Percentiles rank a stretch among this genome's conserved stretches.
Evolutionary conservation across 2,329 filamentous ascomycete species (phyloP).

Genomic region (Ilyonectria destructans): DNA sequence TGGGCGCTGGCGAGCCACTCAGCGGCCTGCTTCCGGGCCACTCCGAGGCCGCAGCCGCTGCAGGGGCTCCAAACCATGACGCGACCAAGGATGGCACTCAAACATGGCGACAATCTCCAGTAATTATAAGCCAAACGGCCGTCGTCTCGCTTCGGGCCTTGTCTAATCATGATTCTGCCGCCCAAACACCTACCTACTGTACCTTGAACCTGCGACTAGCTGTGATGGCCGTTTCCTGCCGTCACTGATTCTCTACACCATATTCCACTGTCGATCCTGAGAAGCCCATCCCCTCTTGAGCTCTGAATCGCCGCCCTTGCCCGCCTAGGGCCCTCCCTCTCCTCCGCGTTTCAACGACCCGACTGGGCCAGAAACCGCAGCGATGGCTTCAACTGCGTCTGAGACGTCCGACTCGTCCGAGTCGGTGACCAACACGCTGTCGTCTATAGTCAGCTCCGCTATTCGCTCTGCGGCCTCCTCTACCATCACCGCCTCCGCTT

Average conservation of each 20-base stretch:
- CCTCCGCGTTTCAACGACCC: constrained; percentile 8
- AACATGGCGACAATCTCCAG: constrained; percentile 33
- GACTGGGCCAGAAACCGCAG: constrained; percentile 5
- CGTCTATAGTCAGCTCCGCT: constrained; percentile 37
- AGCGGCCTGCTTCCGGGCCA: constrained; percentile 1
- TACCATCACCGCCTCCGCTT: constrained; percentile 32
- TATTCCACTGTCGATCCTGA: constrained; percentile 15
- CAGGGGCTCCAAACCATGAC: constrained; percentile 43
- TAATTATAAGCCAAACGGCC: constrained; percentile 42
- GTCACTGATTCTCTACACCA: constrained; percentile 27
- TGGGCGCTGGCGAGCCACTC: constrained; percentile 14
- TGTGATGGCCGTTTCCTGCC: constrained; percentile 26
- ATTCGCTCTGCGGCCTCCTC: constrained; percentile 35
- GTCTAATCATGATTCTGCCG: constrained; percentile 14
- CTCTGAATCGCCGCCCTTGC: constrained; percentile 20
- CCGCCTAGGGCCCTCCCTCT: constrained; percentile 33
- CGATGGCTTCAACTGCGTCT: constrained; percentile 31
- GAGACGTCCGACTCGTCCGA: constrained; percentile 35
- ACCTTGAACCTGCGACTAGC: constrained; percentile 3
- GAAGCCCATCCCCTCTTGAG: constrained; percentile 4
- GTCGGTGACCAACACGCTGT: constrained; percentile 42
- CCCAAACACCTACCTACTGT: constrained; percentile 3
- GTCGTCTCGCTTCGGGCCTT: constrained; percentile 19
- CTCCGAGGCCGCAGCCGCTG: constrained; percentile 14
- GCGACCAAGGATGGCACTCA: constrained; percentile 37